These are phyloP conservation scores for Sordariomycetes sp. DNA, from an alignment of 2,329 filamentous ascomycete species.

Conservation along the genomic window DNA sequence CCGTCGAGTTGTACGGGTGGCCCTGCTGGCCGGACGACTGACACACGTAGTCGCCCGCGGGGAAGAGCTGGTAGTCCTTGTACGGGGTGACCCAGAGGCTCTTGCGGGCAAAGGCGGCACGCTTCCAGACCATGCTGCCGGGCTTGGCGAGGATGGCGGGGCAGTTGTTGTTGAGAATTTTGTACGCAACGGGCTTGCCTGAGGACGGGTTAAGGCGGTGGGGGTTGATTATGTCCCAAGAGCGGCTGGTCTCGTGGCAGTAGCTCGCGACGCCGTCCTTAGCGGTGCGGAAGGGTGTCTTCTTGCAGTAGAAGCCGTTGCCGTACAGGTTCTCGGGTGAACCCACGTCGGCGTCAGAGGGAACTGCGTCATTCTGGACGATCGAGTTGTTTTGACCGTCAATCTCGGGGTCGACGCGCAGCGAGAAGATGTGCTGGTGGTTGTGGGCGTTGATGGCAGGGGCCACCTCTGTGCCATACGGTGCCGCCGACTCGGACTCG, in stretches of 20 bases:
- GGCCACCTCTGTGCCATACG: conserved; percentile 55
- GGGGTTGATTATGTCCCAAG: conserved; percentile 32
- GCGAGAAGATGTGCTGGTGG: conserved; percentile 71
- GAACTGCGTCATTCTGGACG: conserved; percentile 58
- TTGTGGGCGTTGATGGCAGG: conserved; percentile 25
- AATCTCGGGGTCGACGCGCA: conserved; percentile 54
- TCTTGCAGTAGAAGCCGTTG: conserved; percentile 54
- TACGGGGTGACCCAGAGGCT: conserved; percentile 50
- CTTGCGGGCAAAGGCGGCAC: conserved; percentile 49
- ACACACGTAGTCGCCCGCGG: conserved; percentile 51
- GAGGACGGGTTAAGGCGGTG: conserved; percentile 39
- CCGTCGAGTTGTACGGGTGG: conserved; percentile 28
- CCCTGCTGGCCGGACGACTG: conserved; percentile 42
- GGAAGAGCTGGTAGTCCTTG: conserved; percentile 48
- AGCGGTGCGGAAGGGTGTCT: conserved; percentile 14
- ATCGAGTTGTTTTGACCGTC: conserved; percentile 48
- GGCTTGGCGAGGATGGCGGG: conserved; percentile 37
- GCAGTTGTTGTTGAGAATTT: conserved; percentile 6
- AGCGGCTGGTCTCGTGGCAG: conserved; percentile 7
- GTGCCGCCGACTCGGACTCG: conserved; percentile 19
- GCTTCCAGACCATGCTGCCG: conserved; percentile 44
- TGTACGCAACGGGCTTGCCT: conserved; percentile 36
- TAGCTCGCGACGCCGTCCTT: conserved; percentile 10
- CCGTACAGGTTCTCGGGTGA: conserved; percentile 62
- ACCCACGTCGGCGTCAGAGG: conserved; percentile 44